Evolutionary conservation across 768 basidiomycete species (phyloP), one percentile per base, ranked within the genome.

Genomic region (Ramaria rubella): DNA sequence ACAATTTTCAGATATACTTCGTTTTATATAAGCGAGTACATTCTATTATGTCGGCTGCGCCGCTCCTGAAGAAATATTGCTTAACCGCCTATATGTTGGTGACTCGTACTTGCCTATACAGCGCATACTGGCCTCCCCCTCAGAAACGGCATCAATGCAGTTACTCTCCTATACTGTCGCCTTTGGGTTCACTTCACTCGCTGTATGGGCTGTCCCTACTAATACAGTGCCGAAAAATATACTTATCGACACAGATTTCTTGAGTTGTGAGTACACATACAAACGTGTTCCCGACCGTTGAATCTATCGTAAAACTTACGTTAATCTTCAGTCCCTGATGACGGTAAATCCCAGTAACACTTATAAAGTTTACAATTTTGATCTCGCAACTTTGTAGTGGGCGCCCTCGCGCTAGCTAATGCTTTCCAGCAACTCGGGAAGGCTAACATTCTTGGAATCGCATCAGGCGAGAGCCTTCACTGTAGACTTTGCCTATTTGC

Each of bases 221-320:
- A n/a, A n/a, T n/a, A n/a, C n/a, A n/a, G n/a, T n/a, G n/a, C 49
- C 49, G 21, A 51, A 51, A 27, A 31, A 53, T 3, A 38, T 53
- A n/a, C 34, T 53, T 24, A 53, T 53, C 23, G 52, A 53, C 38
- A 21, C 52, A 15, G 52, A 53, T 53, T 53, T 53, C 5, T 42
- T 53, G 21, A 53, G 52, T n/a, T 53, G 52, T 53, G 31, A 26
- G 33, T 53, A 46, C 9, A 24, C 23, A 14, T 46, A 14, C 44
- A 24, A 46, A 11, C 36, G 11, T 11, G 36, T 38, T 46, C 9
- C 23, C 12, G 44, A 46, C 9, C 9, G 9, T 11, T 9, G 9
- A 9, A 11, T 12, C 44, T 46, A 9, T 11, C 44, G 23, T 38
- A 38, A 38, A n/a, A 38, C 36, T 38, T 38, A 38, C n/a, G 9